These are phyloP conservation scores for Golubevia sp. DNA, from an alignment of 1,284 basidiomycete species.

Conservation along the genomic window DNA sequence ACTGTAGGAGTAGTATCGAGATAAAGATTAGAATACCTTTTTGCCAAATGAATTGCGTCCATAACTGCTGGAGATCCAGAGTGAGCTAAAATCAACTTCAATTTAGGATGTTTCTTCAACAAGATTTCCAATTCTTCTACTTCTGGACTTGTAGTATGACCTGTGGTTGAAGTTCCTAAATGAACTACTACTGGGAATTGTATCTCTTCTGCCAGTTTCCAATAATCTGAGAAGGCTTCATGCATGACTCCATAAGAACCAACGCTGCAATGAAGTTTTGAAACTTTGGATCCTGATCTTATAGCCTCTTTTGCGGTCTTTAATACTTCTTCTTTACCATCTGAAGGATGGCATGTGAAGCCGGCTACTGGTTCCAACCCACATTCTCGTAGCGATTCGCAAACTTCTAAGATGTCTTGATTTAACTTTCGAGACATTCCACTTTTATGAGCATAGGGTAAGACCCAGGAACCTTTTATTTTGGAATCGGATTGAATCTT, in stretches of 20 bases:
- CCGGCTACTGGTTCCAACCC: background rate
- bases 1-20: conserved; percentile 12
- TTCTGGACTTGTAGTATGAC: conserved; percentile 5
- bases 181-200: conserved; percentile 7
- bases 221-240: conserved; percentile 1
- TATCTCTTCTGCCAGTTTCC: background rate
- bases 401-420: conserved; percentile 4
- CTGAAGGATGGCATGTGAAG: conserved; percentile 8
- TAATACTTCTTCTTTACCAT: conserved; percentile 3
- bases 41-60: conserved; percentile 6
- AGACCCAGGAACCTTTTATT: conserved; percentile 3
- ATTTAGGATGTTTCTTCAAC: background rate
- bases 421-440: conserved; percentile 1
- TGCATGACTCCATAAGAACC: conserved; percentile 7
- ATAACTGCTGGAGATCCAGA: conserved; percentile 3
- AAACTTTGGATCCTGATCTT: background rate
- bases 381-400: background rate
- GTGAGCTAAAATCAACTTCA: conserved; percentile 8
- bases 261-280: conserved; percentile 12
- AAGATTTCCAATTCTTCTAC: conserved; percentile 3
- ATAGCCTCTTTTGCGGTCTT: background rate
- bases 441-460: conserved; percentile 12
- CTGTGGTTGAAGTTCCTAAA: conserved; percentile 1
- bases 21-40: conserved; percentile 5
- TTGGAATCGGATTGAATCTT: background rate